Base-by-base conservation (phyloP, 768 basidiomycete genomes). In the Agrocybe praecox region DNA sequence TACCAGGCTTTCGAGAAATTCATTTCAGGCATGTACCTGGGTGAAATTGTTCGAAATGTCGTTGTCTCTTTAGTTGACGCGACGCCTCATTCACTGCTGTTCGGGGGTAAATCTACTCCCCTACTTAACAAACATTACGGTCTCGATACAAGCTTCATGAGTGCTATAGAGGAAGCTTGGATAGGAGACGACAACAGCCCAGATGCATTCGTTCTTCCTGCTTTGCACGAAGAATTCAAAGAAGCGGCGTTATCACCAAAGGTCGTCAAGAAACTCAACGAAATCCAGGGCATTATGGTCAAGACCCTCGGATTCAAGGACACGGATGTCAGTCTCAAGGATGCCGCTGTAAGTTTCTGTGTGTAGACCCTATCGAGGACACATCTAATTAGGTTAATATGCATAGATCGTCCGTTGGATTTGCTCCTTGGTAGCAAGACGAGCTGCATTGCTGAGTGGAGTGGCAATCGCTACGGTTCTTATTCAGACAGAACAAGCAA, bases 1-100 rank as follows among this genome's bases (percentile, higher is more conserved):
- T 89, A 83, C 69, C 97, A 98, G 70, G 92, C 92, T 2, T 98
- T 94, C 69, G 97, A 99, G 74, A 99, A 98, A 77, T 94, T 97
- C 76, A 90, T 99, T 63, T 97, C 94, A 1, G 97, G 97, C 55
- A 98, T 99, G 96, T 99, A 99, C 72, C 85, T 98, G 40, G 97
- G 97, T 55, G 97, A 99, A 74, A 84, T 98, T 59, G 83, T 89
- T 22, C 89, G 97, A 36, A 91, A 92, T 67, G 76, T 96, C 64
- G 79, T 98, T 51, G 79, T 94, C 26, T 83, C 92, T 48, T 76
- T 98, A 60, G 77, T 96, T 61, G 92, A 94, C 62, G 87, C 89
- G 6, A 74, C 83, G 15, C 90, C 91, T 0, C 78, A 78, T 53
- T 71, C 90, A 8, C 67, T 94, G 26, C 79, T 98, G 22, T 97